Base-by-base conservation (phyloP, 2,329 filamentous ascomycete species). In the Beauveria medogensis region DNA sequence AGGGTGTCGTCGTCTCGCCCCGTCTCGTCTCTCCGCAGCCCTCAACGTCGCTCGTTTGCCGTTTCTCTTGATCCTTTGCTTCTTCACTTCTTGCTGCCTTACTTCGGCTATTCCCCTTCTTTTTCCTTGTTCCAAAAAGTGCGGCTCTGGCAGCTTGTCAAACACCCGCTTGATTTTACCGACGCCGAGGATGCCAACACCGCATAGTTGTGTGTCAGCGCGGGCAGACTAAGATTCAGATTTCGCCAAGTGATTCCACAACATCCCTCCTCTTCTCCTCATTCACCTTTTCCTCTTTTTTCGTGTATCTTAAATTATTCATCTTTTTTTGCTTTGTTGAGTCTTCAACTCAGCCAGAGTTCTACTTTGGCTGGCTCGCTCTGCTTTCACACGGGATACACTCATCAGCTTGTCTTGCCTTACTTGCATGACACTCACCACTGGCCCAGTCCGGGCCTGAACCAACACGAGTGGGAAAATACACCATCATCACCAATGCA, bases 211-310 rank as follows among this genome's bases (percentile, higher is more conserved):
- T 58, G 57, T 59, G 57, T 59, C 57, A 59, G 57, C 50, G 50
- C 57, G 40, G 40, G 8, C 48, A 53, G 37, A 54, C 48, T 59
- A 59, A 41, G 50, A 54, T 59, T 59, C 57, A 54, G 57, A 44
- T 47, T 59, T 20, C 34, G 50, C 41, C 41, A 52, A 53, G 48
- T 53, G n/a, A 44, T n/a, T 37, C 48, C 37, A 46, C 2, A 10
- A 20, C 37, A 9, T 37, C 10, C 16, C 24, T 26, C 34, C 30
- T 43, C 28, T 41, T 40, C 24, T 57, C 16, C 22, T 50, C 14
- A 9, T 43, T 37, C 3, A 34, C 8, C 12, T 34, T 30, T 51
- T 34, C 26, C 24, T 14, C 48, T 34, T n/a, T 20, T 41, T 28
- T 40, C 51, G 37, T 41, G 14, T 41, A 37, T 26, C n/a, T 54